phyloP scores from a whole-genome alignment of 139 green algal species.

The Spirogloea muscicola region DNA sequence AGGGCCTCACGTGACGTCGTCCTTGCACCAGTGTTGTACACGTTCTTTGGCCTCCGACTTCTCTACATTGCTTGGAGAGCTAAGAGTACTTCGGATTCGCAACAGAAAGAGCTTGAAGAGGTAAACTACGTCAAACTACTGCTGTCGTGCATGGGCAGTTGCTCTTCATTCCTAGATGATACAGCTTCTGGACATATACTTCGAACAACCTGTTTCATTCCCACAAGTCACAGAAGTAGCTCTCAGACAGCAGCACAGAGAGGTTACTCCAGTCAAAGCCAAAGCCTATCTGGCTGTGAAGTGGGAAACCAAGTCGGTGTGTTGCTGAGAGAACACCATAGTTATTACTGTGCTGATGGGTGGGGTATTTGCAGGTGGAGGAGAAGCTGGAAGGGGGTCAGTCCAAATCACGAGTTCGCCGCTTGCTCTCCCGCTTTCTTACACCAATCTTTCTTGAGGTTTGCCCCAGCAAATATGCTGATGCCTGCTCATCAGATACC shows the following conservation, averaged over 20 bases:
- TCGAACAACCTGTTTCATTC: too few species aligned
- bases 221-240: too few species aligned
- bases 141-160: not conserved
- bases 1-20: too few species aligned
- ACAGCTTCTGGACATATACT: too few species aligned
- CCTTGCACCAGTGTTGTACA: slow-evolving; percentile 61
- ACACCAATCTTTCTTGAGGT: slow-evolving; percentile 85
- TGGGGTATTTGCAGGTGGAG: slow-evolving; percentile 45
- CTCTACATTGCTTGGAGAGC: slow-evolving; percentile 57
- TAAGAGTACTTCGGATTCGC: slow-evolving; percentile 6
- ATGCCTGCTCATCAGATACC: not conserved
- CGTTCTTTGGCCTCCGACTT: slow-evolving; percentile 59
- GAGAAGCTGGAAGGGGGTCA: slow-evolving; percentile 41
- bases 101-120: slow-evolving; percentile 54
- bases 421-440: slow-evolving; percentile 59
- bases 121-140: not conserved
- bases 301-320: not conserved
- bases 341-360: not conserved
- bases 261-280: not conserved
- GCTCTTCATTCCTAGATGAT: not conserved
- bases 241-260: too few species aligned
- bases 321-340: not conserved
- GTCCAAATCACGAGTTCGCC: not conserved
- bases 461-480: not conserved
- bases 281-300: not conserved